Conservation (phyloP, 1,284 basidiomycete species). For the Moesziomyces sp. region DNA sequence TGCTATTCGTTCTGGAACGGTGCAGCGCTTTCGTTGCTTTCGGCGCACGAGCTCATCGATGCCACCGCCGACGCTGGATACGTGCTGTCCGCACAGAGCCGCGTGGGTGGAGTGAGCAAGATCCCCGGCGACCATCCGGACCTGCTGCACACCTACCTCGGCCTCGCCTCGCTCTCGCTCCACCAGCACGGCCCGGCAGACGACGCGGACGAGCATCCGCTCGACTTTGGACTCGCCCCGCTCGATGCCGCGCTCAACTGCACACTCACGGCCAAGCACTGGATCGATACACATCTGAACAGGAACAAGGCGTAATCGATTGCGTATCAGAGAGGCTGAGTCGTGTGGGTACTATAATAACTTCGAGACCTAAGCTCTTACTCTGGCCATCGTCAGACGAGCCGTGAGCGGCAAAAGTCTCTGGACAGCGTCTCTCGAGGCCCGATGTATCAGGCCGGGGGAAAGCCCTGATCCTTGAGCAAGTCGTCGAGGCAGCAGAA, state of each 20-base stretch:
- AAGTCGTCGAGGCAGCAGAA: no score
- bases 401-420: no score
- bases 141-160: conserved; percentile 63
- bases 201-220: background rate
- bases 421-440: no score
- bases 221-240: conserved; percentile 20
- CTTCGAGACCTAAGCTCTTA: no score
- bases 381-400: no score
- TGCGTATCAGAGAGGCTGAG: background rate
- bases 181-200: conserved; percentile 20
- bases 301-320: background rate
- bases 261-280: conserved; percentile 11
- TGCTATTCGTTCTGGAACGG: conserved; percentile 68
- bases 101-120: conserved; percentile 61
- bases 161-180: conserved; percentile 54
- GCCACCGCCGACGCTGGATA: conserved; percentile 41
- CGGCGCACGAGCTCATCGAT: conserved; percentile 46
- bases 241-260: conserved; percentile 32
- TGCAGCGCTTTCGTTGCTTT: conserved; percentile 47
- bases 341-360: background rate
- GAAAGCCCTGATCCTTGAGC: no score
- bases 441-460: no score
- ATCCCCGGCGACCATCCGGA: conserved; percentile 58
- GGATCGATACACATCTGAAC: conserved; percentile 16
- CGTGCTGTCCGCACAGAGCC: conserved; percentile 55